phyloP scores from a whole-genome alignment of 257 asterid genomes.

The Primulina eburnea region DNA sequence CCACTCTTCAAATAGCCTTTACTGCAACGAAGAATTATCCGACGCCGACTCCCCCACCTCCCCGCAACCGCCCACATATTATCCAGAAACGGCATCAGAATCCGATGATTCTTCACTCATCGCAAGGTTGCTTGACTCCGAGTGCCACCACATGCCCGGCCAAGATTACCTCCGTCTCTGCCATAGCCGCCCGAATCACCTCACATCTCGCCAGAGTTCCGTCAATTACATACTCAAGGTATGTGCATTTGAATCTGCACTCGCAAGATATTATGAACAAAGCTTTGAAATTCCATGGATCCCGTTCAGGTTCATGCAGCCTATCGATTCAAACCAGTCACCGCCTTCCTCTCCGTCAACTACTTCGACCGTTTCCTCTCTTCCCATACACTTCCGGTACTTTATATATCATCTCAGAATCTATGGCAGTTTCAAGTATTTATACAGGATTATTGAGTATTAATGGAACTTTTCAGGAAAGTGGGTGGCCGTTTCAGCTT shows the following conservation, averaged over 20 bases:
- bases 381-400: slow-evolving; percentile 19
- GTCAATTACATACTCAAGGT: slow-evolving; percentile 57
- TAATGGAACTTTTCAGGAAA: slow-evolving; percentile 18
- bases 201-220: slow-evolving; percentile 50
- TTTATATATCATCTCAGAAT: too few relatives aligned
- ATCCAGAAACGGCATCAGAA: background rate
- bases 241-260: background rate
- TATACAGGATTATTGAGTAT: too few relatives aligned
- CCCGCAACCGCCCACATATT: background rate
- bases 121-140: slow-evolving; percentile 37
- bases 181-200: slow-evolving; percentile 23
- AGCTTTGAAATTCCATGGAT: background rate
- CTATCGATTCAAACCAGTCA: slow-evolving; percentile 45
- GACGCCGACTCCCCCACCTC: slow-evolving; percentile 12
- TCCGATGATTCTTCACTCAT: slow-evolving; percentile 34
- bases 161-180: slow-evolving; percentile 37
- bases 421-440: too few relatives aligned
- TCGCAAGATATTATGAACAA: too few relatives aligned
- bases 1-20: slow-evolving; percentile 9
- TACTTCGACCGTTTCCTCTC: slow-evolving; percentile 49
- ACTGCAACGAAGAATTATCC: slow-evolving; percentile 21
- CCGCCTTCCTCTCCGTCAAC: slow-evolving; percentile 51
- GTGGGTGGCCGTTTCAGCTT: slow-evolving; percentile 54
- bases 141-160: slow-evolving; percentile 34
- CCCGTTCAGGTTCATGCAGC: slow-evolving; percentile 39